Evolutionary conservation across 2,329 filamentous ascomycete genomes (phyloP), one percentile per base, ranked within the genome.

Genomic region (Botrytis hyacinthi): DNA sequence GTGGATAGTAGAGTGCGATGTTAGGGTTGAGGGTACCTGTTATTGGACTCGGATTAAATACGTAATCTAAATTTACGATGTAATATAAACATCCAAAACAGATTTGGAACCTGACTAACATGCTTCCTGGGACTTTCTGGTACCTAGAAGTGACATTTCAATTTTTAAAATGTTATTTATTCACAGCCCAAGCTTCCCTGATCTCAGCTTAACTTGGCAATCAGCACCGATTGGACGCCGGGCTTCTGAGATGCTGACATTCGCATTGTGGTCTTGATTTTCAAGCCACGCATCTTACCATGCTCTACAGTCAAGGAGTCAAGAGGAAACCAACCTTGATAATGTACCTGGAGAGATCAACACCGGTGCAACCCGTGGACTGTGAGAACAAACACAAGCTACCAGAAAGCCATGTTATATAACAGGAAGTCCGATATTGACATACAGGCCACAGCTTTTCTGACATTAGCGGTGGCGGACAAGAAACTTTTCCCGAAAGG

Each of bases 151-250:
- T 29, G 32, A 40, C 9, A 22, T 68, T 51, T 67, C 32, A 37
- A 40, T n/a, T n/a, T n/a, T 37, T 7, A 1, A 44, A 32, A 10
- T 46, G 18, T 22, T 65, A 14, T 46, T 14, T 16, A 20, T 29
- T 42, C 48, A 32, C n/a, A 26, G 18, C 48, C 48, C n/a, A 42
- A 68, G 35, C 44, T 67, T 61, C 37, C 29, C 1, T 62, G 2
- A 37, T 62, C 54, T 68, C 66, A 68, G 66, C 66, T 68, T 20
- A 68, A 68, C 66, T 68, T 68, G 48, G 48, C 48, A 57, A 68
- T 57, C 9, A 68, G n/a, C 48, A 40, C 66, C 35, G 48, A 57
- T 68, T 68, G 66, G 48, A 68, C n/a, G 37, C 48, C 18, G 26
- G 22, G n/a, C n/a, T 37, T 42, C 35, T 57, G n/a, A 65, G 1